phyloP scores from a whole-genome alignment of 352 stramenopile species.

The Globisporangium viniferum region DNA sequence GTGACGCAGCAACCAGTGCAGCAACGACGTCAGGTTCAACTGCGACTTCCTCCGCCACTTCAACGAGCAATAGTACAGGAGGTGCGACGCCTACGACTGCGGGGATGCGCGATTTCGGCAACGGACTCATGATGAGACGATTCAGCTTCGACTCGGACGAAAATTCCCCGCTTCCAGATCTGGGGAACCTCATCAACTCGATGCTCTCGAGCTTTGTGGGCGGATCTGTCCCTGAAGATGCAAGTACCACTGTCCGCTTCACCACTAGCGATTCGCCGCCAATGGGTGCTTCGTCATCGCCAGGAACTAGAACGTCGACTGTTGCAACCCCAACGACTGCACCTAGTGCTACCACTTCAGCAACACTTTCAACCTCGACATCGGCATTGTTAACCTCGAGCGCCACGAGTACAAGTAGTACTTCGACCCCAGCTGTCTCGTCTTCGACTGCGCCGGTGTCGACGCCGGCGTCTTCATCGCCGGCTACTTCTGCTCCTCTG shows the following conservation, averaged over 20 bases:
- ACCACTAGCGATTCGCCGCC: neutral
- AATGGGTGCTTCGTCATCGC: neutral
- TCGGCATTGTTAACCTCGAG: neutral
- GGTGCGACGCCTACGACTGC: neutral
- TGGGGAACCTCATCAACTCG: slow-evolving; percentile 20
- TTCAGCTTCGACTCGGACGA: slow-evolving; percentile 16
- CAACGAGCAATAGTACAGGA: neutral
- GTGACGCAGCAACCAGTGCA: neutral
- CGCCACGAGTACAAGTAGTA: neutral
- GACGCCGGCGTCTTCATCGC: neutral
- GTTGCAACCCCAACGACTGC: neutral
- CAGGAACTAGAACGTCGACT: neutral
- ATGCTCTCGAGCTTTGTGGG: slow-evolving; percentile 18
- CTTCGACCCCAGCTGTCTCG: neutral
- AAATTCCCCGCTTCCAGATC: slow-evolving; percentile 6
- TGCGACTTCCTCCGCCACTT: neutral
- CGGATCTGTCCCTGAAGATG: neutral
- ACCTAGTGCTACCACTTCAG: neutral
- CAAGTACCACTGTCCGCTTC: slow-evolving; percentile 7
- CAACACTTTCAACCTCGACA: neutral
- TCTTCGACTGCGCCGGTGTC: neutral
- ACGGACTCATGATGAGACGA: slow-evolving; percentile 16
- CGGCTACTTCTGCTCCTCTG: neutral
- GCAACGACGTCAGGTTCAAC: neutral
- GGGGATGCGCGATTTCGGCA: slow-evolving; percentile 10